These are phyloP conservation scores for Paramyrothecium roridum DNA, from an alignment of 2,329 filamentous ascomycete genomes.

Conservation along the genomic window DNA sequence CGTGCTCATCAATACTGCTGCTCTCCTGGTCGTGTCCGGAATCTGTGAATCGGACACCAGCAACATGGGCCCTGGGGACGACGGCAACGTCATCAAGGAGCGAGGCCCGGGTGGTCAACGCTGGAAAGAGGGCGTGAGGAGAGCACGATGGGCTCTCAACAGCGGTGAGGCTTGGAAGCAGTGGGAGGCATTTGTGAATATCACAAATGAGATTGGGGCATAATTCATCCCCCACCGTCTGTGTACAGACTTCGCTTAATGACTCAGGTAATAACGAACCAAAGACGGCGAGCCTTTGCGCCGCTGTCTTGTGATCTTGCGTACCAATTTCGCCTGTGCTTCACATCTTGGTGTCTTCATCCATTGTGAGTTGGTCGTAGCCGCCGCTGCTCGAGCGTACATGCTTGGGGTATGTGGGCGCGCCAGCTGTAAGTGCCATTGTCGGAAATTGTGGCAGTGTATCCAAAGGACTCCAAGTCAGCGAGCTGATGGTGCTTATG, in stretches of 20 bases:
- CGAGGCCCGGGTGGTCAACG: constrained; percentile 79
- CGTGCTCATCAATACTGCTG: constrained; percentile 89
- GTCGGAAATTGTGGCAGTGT: not conserved
- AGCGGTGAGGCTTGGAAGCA: constrained; percentile 83
- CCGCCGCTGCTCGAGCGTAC: not conserved
- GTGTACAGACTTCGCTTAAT: no score
- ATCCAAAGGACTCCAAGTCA: not conserved
- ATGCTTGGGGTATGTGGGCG: no score
- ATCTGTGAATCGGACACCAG: constrained; percentile 81
- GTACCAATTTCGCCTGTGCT: not conserved
- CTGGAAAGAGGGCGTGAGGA: constrained; percentile 92
- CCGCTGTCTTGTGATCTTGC: no score
- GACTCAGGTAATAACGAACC: no score
- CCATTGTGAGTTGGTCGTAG: not conserved
- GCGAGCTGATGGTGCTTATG: not conserved
- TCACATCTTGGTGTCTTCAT: not conserved
- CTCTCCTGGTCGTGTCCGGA: constrained; percentile 80
- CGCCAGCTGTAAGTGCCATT: not conserved
- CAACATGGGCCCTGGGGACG: constrained; percentile 75
- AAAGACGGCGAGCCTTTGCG: no score
- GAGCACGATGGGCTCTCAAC: constrained; percentile 82
- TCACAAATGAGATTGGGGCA: constrained; percentile 58
- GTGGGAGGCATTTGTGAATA: constrained; percentile 80
- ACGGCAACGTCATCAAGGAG: constrained; percentile 77
- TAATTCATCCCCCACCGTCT: not conserved